Conservation (phyloP, 441 rosid species). For the Mallotus repandus region DNA sequence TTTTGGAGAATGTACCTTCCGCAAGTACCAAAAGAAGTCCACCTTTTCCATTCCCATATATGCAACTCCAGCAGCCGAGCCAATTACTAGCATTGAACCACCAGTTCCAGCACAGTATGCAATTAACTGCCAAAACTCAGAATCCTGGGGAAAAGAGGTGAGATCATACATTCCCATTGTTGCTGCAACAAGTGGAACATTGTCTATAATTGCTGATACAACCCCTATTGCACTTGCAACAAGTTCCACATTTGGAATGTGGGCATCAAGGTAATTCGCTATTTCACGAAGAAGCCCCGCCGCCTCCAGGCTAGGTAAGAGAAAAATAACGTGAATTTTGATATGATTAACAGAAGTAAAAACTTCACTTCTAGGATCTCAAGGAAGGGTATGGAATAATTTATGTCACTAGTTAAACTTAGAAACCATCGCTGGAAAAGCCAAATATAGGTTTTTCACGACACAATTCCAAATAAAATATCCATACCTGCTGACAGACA, state of each 20-base stretch:
- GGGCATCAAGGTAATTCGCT: slow-evolving; percentile 86
- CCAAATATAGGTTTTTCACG: too few relatives aligned
- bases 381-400: too few relatives aligned
- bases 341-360: background rate
- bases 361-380: background rate
- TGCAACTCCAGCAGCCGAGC: slow-evolving; percentile 94
- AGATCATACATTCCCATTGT: slow-evolving; percentile 98
- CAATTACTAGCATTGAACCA: slow-evolving; percentile 70
- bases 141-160: slow-evolving; percentile 73
- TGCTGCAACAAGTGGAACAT: slow-evolving; percentile 90
- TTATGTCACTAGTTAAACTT: too few relatives aligned
- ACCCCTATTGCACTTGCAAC: slow-evolving; percentile 79
- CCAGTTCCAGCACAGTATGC: slow-evolving; percentile 96
- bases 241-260: slow-evolving; percentile 68
- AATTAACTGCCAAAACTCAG: slow-evolving; percentile 88
- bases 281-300: slow-evolving; percentile 91
- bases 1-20: slow-evolving; percentile 49
- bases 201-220: slow-evolving; percentile 86
- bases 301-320: slow-evolving; percentile 65
- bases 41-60: slow-evolving; percentile 93
- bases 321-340: background rate
- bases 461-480: background rate
- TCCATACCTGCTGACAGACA: slow-evolving; percentile 83
- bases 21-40: slow-evolving; percentile 92
- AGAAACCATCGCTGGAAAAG: too few relatives aligned